phyloP scores from a whole-genome alignment of 768 basidiomycete genomes.

The Zangia roseola region DNA sequence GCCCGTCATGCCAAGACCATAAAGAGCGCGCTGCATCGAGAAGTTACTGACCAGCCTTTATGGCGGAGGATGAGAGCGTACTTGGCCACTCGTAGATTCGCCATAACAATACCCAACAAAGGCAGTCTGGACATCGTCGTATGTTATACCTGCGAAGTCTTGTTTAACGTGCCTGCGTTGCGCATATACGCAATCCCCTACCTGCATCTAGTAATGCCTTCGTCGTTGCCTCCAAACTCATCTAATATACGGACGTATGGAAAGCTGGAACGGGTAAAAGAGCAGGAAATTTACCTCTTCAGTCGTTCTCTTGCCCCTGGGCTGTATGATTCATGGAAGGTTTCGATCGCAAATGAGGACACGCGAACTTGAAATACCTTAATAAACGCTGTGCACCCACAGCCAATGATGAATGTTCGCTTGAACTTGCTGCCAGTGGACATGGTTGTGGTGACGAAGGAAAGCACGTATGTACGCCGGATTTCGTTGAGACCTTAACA shows the following conservation, averaged over 20 bases:
- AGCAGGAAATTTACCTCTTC: slow-evolving; percentile 50
- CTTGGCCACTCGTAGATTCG: slow-evolving; percentile 77
- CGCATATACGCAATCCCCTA: slow-evolving; percentile 25
- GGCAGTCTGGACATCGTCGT: slow-evolving; percentile 71
- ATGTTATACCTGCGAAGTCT: slow-evolving; percentile 62
- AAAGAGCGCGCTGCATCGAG: slow-evolving; percentile 61
- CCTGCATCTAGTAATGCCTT: slow-evolving; percentile 87
- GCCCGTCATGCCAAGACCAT: slow-evolving; percentile 75
- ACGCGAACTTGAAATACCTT: no score
- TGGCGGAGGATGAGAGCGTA: slow-evolving; percentile 15
- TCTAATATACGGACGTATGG: background rate
- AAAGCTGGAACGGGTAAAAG: background rate
- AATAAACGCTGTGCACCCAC: slow-evolving; percentile 74
- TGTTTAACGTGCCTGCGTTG: background rate
- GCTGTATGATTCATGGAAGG: slow-evolving; percentile 43
- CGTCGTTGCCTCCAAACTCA: slow-evolving; percentile 57
- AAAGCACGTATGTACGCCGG: no score
- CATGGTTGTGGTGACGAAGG: no score
- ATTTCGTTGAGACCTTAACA: no score
- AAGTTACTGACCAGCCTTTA: no score
- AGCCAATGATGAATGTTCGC: slow-evolving; percentile 63
- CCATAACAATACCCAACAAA: slow-evolving; percentile 80
- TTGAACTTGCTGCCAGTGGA: slow-evolving; percentile 7
- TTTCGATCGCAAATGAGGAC: no score
- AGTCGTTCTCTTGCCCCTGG: slow-evolving; percentile 58